These are phyloP conservation scores for Artemisia argyi DNA, from an alignment of 129 eudicot genomes.

Conservation along the genomic window DNA sequence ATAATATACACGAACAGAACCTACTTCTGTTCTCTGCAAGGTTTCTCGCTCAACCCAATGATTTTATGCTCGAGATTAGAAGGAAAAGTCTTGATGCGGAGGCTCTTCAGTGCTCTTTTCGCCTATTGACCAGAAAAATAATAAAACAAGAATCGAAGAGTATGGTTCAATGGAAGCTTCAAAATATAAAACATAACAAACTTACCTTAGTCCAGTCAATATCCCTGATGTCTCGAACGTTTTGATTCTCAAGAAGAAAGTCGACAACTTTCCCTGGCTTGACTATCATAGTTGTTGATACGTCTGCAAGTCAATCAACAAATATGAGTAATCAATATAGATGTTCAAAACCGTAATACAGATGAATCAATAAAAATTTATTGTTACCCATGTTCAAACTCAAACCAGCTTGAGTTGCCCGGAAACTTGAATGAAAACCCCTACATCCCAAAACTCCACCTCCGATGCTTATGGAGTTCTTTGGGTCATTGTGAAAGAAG, in stretches of 20 bases:
- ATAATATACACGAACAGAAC: not conserved
- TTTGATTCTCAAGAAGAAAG: slow-evolving; percentile 68
- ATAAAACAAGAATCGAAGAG: not conserved
- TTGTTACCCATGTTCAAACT: slow-evolving; percentile 70
- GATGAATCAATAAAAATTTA: too few species aligned
- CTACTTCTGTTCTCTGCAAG: slow-evolving; percentile 63
- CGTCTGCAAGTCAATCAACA: slow-evolving; percentile 41
- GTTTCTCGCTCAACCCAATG: slow-evolving; percentile 66
- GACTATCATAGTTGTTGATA: slow-evolving; percentile 68
- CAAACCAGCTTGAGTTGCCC: slow-evolving; percentile 81
- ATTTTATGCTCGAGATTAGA: slow-evolving; percentile 66
- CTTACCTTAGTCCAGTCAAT: slow-evolving; percentile 73
- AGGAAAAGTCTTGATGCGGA: slow-evolving; percentile 53
- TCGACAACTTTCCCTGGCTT: slow-evolving; percentile 76
- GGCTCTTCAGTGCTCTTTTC: slow-evolving; percentile 54
- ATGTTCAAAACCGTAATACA: too few species aligned
- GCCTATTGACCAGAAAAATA: slow-evolving; percentile 45
- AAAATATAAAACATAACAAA: not conserved
- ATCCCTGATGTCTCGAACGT: slow-evolving; percentile 44
- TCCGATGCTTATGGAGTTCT: slow-evolving; percentile 55
- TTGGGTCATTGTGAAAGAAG: slow-evolving; percentile 71
- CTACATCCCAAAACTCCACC: slow-evolving; percentile 80
- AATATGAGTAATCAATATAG: not conserved
- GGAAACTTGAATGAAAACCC: slow-evolving; percentile 86
- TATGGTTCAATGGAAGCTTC: not conserved